Base-by-base conservation (phyloP, 73 alveolate genomes). In the Paramecium biaurelia region DNA sequence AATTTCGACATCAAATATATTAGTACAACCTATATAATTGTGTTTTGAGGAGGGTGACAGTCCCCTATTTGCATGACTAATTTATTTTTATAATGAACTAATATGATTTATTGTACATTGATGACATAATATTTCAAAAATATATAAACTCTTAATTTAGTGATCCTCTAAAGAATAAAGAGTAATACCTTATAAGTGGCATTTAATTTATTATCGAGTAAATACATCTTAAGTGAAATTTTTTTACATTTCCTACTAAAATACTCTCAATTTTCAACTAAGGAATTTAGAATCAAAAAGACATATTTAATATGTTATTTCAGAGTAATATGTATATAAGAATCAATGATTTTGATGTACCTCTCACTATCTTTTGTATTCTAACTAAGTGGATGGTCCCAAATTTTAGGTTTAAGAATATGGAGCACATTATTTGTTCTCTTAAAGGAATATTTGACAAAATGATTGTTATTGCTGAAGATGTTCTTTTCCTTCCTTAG, bases 371-470 rank as follows among this genome's bases (percentile, higher is more conserved):
- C 68, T 21, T 63, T 63, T 63, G 49, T 63, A 63, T 63, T 63
- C 84, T n/a, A 63, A 63, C 5, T 63, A 20, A 63, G 84, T 63
- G 84, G 84, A 63, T 26, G 84, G 84, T n/a, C 84, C 84, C 47
- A 63, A 63, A 63, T 63, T 63, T 18, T 63, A n/a, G 45, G 84
- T 18, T 30, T 12, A 63, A 9, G 84, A 11, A 63, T 63, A 32
- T 23, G 84, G 84, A 26, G 49, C 26, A 23, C 2, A 26, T 2
- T 6, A 5, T 30, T 63, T 63, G 84, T 63, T 63, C 14, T 26
- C 41, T 63, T 63, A 26, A 30, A 63, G 84, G 4, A 63, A 63
- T 63, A 63, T 63, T 63, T 63, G 12, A 7, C 84, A 63, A 32
- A 63, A 63, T 10, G 84, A 63, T 63, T 63, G 84, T 3, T 26